Conservation (phyloP, 139 green algal genomes). For the Chlamydomonas sp. region DNA sequence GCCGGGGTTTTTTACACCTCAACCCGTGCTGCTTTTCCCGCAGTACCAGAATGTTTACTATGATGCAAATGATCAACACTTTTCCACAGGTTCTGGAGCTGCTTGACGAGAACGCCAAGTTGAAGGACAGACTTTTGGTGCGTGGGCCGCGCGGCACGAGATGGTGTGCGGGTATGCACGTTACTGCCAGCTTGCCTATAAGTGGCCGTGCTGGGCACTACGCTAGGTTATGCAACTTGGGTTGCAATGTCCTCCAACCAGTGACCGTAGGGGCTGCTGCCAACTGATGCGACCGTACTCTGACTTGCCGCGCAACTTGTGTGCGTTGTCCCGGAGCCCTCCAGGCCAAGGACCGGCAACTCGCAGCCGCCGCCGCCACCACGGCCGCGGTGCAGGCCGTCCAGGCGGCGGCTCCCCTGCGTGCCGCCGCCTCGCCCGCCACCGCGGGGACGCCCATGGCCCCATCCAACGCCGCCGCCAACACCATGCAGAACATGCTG, state of each 20-base stretch:
- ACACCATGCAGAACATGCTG: slow-evolving; percentile 31
- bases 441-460: neutral
- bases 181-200: neutral
- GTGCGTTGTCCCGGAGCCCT: neutral
- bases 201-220: neutral
- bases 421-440: neutral
- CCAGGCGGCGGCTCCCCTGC: neutral
- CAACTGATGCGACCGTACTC: no score
- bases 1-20: no score
- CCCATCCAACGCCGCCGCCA: neutral
- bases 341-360: slow-evolving; percentile 33
- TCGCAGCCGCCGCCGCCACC: slow-evolving; percentile 9
- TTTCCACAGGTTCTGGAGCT: slow-evolving; percentile 64
- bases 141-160: neutral
- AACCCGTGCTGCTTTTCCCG: neutral
- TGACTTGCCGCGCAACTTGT: no score
- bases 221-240: no score
- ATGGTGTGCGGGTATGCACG: neutral
- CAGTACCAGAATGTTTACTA: neutral
- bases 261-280: no score
- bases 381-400: slow-evolving; percentile 25
- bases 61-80: no score
- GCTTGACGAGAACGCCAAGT: slow-evolving; percentile 50
- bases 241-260: no score
- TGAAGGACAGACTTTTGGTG: slow-evolving; percentile 29